phyloP scores from a whole-genome alignment of 805 yeast genomes.

The Priceomyces castillae region DNA sequence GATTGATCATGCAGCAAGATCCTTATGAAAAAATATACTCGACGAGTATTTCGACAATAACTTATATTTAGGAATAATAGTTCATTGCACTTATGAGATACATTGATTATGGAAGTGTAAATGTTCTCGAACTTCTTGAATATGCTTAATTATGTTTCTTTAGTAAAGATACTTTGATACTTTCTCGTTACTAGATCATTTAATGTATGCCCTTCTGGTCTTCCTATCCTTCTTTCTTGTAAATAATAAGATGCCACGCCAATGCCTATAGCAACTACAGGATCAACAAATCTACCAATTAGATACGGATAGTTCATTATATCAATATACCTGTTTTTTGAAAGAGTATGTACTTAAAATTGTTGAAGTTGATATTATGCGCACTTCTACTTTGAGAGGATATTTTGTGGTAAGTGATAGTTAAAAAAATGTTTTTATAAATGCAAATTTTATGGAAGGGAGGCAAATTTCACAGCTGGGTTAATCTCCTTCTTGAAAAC shows the following conservation, averaged over 20 bases:
- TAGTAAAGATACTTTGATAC: neutral
- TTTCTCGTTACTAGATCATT: constrained; percentile 47
- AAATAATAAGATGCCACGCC: constrained; percentile 65
- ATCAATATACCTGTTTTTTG: neutral
- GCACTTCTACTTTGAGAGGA: too few relatives aligned
- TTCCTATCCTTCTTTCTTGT: constrained; percentile 56
- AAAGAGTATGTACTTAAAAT: neutral
- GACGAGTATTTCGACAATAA: too few relatives aligned
- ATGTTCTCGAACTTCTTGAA: too few relatives aligned
- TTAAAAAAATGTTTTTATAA: too few relatives aligned
- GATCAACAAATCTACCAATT: constrained; percentile 57
- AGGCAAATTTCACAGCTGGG: too few relatives aligned
- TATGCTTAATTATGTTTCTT: neutral
- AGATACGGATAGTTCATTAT: constrained; percentile 45
- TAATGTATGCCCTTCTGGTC: constrained; percentile 59
- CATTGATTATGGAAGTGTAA: too few relatives aligned
- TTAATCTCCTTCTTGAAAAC: constrained; percentile 17
- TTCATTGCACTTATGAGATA: too few relatives aligned
- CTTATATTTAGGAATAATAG: too few relatives aligned
- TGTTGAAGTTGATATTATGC: neutral
- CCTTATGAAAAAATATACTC: too few relatives aligned
- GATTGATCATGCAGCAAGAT: too few relatives aligned
- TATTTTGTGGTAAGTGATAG: too few relatives aligned
- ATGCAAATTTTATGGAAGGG: too few relatives aligned
- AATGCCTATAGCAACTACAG: constrained; percentile 57